A percentile compares a stretch with the other conserved stretches of the same genome.
These are phyloP conservation scores for Chytridiales sp. DNA, from an alignment of 371 early-diverging fungal species.

Conservation along the genomic window DNA sequence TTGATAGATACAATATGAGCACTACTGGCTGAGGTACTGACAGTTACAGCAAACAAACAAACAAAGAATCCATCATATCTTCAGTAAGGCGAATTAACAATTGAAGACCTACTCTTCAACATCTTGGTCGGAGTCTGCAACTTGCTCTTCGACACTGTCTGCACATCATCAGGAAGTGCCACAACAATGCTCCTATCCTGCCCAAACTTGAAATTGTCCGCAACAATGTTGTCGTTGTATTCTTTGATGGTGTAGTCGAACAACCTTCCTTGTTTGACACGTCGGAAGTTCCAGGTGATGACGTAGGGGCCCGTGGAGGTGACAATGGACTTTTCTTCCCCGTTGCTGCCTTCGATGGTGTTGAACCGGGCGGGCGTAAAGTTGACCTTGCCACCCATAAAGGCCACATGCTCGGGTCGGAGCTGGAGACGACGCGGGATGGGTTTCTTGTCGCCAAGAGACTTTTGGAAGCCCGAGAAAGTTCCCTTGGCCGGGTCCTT, in stretches of 20 bases:
- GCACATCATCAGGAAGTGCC: conserved; percentile 62
- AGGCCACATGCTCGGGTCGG: conserved; percentile 87
- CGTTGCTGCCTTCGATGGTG: conserved; percentile 53
- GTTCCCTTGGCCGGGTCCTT: conserved; percentile 31
- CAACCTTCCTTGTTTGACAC: conserved; percentile 70
- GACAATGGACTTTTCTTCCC: conserved; percentile 77
- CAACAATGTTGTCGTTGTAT: conserved; percentile 77
- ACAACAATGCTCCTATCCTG: conserved; percentile 46
- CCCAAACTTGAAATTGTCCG: conserved; percentile 78
- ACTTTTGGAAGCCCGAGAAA: conserved; percentile 64
- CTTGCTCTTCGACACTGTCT: conserved; percentile 36
- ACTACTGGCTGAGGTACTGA: not conserved
- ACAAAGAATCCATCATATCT: not conserved
- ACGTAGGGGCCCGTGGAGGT: conserved; percentile 86
- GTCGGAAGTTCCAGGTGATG: conserved; percentile 90
- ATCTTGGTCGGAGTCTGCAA: conserved; percentile 49
- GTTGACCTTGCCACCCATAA: conserved; percentile 66
- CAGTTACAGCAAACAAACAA: not conserved
- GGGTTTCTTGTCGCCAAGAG: conserved; percentile 70
- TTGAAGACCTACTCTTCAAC: conserved; percentile 41
- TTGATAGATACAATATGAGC: not conserved
- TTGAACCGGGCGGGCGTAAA: conserved; percentile 95
- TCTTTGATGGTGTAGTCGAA: conserved; percentile 84
- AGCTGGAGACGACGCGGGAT: conserved; percentile 76
- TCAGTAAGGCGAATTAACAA: conserved; percentile 48